phyloP scores from a whole-genome alignment of 2,329 filamentous ascomycete genomes.

The Emericellopsis cladophorae region DNA sequence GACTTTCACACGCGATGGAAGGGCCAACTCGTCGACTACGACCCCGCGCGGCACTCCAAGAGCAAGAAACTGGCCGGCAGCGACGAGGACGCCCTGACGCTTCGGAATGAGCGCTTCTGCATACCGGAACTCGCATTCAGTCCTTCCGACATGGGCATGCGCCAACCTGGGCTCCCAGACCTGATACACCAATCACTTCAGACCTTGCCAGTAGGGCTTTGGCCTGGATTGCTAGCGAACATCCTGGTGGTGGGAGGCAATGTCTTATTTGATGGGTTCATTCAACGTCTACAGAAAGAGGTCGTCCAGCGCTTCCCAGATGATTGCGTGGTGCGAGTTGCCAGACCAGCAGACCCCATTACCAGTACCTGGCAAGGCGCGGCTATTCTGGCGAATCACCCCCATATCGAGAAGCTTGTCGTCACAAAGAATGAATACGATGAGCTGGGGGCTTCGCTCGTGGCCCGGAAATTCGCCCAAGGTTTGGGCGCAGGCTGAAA shows the following conservation, averaged over 20 bases:
- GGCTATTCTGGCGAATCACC: conserved; percentile 61
- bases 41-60: conserved; percentile 48
- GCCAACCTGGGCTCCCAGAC: conserved; percentile 70
- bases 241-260: conserved; percentile 84
- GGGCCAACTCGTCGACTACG: conserved; percentile 67
- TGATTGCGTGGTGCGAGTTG: conserved; percentile 67
- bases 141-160: conserved; percentile 73
- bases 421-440: conserved; percentile 89
- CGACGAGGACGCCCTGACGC: conserved; percentile 67
- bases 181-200: conserved; percentile 70
- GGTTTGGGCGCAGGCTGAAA: conserved; percentile 13
- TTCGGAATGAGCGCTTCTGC: conserved; percentile 84
- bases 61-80: conserved; percentile 30
- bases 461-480: conserved; percentile 54
- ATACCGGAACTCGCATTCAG: conserved; percentile 85
- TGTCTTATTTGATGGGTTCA: conserved; percentile 65
- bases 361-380: conserved; percentile 77
- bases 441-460: conserved; percentile 68
- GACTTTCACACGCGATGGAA: conserved; percentile 52
- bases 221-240: conserved; percentile 75
- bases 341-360: conserved; percentile 58
- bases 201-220: conserved; percentile 66
- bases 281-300: conserved; percentile 65
- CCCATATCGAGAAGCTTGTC: conserved; percentile 50
- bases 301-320: conserved; percentile 59